Evolutionary conservation across 208 protist species (phyloP), one percentile per base, ranked within the genome.

Genomic region (Zelonia costaricensis): DNA sequence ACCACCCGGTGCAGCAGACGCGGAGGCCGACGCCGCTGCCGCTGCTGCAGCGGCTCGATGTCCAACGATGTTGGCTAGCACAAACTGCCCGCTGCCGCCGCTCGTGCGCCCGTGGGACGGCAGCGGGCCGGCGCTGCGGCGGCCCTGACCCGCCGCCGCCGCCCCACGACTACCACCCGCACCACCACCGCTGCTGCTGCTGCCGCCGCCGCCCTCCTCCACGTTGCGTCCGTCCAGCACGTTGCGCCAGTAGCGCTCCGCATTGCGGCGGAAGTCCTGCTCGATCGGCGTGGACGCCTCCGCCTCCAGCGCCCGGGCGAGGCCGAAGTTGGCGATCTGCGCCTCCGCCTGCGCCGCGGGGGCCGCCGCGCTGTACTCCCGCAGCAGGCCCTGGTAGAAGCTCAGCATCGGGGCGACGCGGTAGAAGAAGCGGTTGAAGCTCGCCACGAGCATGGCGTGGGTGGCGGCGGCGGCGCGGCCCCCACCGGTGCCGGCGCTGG

Each of bases 191-290:
- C 58, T 38, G 23, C 66, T 33, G 43, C 51, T 52, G 40, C 40
- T 38, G 28, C 62, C 30, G 7, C 28, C 56, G 51, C 18, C 13
- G 20, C 44, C 35, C 40, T 92, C 84, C 46, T 92, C 82, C 1
- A 51, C 33, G 46, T 63, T 72, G 44, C 84, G 83, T 3, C 84
- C 86, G 9, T 95, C 86, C 20, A 95, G 54, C 25, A 95, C 75
- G 44, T 82, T 83, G 28, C 84, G 80, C 86, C 89, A 95, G 76
- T 95, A 93, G 42, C 89, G 80, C 61, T 95, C 86, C 51, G 86
- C 81, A 62, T 95, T 95, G 31, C 84, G 78, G 31, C 86, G 78
- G 67, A 95, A 95, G 38, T 95, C 86, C 55, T 62, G 59, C 65
- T 95, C 89, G 25, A 93, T 81, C n/a, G 69, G 69, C 10, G 76